Evolutionary conservation across 1,284 basidiomycete genomes (phyloP).

Genomic region (Meira nashicola): DNA sequence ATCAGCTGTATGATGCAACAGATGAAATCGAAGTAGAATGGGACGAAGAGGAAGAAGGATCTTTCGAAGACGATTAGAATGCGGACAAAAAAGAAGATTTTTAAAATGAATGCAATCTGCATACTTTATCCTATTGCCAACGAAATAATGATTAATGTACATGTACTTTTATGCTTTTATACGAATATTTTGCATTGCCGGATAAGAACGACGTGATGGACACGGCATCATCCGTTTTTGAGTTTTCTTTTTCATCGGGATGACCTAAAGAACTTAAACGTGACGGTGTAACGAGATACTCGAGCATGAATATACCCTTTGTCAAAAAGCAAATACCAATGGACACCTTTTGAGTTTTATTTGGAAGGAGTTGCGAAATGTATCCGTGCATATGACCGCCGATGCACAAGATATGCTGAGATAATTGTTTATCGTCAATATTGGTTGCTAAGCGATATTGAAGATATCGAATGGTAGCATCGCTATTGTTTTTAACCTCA

Average conservation of each 20-base stretch:
- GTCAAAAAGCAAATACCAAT: conserved; percentile 21
- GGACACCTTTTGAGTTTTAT: not conserved
- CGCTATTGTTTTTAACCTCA: too few relatives aligned
- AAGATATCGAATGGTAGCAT: conserved; percentile 8
- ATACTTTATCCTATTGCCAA: not conserved
- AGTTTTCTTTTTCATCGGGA: not conserved
- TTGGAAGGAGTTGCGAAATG: conserved; percentile 10
- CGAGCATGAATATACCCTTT: conserved; percentile 11
- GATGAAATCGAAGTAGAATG: conserved; percentile 12
- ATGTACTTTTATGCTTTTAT: too few relatives aligned
- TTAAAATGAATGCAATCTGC: conserved; percentile 1
- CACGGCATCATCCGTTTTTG: not conserved
- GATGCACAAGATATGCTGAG: conserved; percentile 18
- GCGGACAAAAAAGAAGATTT: conserved; percentile 2
- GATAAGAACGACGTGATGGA: not conserved
- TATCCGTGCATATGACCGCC: conserved; percentile 16
- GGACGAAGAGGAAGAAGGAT: conserved; percentile 9
- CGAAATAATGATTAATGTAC: too few relatives aligned
- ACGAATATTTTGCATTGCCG: not conserved
- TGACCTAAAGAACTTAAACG: not conserved
- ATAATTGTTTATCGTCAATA: conserved; percentile 2
- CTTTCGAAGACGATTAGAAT: conserved; percentile 4
- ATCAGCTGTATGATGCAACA: conserved; percentile 56
- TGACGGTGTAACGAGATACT: conserved; percentile 1
- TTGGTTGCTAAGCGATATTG: conserved; percentile 21